Evolutionary conservation across 2,329 filamentous ascomycete genomes (phyloP).

Genomic region (Pestalotiopsis sp.): DNA sequence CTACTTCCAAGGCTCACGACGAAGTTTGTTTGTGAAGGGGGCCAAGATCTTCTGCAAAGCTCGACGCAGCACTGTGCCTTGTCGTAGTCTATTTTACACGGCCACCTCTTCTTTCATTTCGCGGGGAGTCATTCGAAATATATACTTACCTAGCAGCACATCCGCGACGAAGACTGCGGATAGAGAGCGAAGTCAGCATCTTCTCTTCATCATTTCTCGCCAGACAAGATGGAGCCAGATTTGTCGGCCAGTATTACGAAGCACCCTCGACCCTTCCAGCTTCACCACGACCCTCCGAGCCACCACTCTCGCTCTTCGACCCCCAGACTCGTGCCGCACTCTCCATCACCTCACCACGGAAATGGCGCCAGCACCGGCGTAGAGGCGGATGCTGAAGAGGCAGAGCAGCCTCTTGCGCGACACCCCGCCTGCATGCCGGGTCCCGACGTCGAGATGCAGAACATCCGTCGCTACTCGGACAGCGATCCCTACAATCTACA

Average conservation of each 20-base stretch:
- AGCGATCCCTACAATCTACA: slow-evolving; percentile 84
- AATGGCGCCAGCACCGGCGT: slow-evolving; percentile 50
- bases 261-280: slow-evolving; percentile 47
- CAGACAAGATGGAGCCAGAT: slow-evolving; percentile 43
- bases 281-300: slow-evolving; percentile 32
- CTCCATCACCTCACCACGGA: background rate
- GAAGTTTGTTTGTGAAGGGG: background rate
- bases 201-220: background rate
- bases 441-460: slow-evolving; percentile 49
- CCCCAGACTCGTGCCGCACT: slow-evolving; percentile 13
- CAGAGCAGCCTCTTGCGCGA: slow-evolving; percentile 43
- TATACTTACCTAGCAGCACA: background rate
- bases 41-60: background rate
- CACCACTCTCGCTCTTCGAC: slow-evolving; percentile 31
- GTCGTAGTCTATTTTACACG: background rate
- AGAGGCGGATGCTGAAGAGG: slow-evolving; percentile 37
- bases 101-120: background rate
- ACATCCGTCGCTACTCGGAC: slow-evolving; percentile 46
- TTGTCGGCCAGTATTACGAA: slow-evolving; percentile 43
- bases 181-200: background rate
- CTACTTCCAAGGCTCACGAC: background rate
- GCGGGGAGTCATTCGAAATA: background rate
- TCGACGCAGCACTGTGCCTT: background rate
- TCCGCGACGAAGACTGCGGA: background rate
- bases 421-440: slow-evolving; percentile 34